These are phyloP conservation scores for Lophium mytilinum DNA, from an alignment of 495 filamentous ascomycete genomes.

Conservation along the genomic window DNA sequence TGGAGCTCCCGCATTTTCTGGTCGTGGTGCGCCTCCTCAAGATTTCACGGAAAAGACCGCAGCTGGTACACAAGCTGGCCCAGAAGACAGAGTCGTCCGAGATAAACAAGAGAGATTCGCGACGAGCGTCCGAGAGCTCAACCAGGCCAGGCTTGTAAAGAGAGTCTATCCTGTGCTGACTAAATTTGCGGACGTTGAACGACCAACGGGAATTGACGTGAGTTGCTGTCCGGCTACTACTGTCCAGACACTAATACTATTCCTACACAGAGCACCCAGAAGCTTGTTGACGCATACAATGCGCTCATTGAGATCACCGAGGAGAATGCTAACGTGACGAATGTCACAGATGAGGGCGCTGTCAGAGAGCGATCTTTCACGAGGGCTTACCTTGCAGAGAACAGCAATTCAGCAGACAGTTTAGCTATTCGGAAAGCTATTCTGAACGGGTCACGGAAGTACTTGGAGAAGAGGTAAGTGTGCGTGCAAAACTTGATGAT, in stretches of 20 bases:
- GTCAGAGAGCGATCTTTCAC: constrained; percentile 71
- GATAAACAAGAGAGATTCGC: constrained; percentile 75
- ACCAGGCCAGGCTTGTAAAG: constrained; percentile 57
- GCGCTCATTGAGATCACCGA: constrained; percentile 65
- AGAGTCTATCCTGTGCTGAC: constrained; percentile 59
- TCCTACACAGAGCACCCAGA: constrained; percentile 33
- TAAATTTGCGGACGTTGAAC: constrained; percentile 64
- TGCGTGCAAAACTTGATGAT: not conserved
- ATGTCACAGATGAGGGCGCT: constrained; percentile 44
- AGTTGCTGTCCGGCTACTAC: constrained; percentile 31
- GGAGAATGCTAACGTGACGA: constrained; percentile 51
- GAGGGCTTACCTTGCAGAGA: constrained; percentile 62
- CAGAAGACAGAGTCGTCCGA: constrained; percentile 62
- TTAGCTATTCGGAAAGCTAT: constrained; percentile 63
- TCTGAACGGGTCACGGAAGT: constrained; percentile 64
- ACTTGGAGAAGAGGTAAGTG: constrained; percentile 57
- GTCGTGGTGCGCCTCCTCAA: constrained; percentile 26
- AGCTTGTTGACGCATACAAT: constrained; percentile 69
- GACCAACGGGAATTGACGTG: constrained; percentile 56
- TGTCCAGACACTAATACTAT: not conserved
- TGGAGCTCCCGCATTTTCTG: constrained; percentile 52
- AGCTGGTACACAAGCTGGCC: constrained; percentile 36
- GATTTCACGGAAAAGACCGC: constrained; percentile 53
- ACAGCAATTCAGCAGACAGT: constrained; percentile 50
- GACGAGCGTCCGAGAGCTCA: constrained; percentile 67